A percentile compares a stretch with the other conserved stretches of the same genome.
Conservation (phyloP, 495 filamentous ascomycete genomes). For the Penicillium cinerascens region DNA sequence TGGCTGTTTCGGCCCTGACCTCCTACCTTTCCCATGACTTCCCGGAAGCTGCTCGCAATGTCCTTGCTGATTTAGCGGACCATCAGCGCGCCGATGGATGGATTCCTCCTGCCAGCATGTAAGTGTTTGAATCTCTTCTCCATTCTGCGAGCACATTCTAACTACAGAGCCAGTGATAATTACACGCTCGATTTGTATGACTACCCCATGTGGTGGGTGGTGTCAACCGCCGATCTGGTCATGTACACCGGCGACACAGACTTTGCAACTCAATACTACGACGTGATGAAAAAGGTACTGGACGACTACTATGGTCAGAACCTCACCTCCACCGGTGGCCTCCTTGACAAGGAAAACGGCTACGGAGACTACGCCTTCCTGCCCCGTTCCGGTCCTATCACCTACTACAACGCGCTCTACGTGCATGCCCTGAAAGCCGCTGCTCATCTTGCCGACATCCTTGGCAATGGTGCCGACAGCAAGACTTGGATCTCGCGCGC, state of each 20-base stretch:
- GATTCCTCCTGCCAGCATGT: constrained; percentile 49
- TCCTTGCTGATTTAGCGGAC: constrained; percentile 41
- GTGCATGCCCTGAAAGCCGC: constrained; percentile 39
- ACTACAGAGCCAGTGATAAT: constrained; percentile 23
- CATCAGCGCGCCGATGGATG: constrained; percentile 47
- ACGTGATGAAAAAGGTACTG: constrained; percentile 32
- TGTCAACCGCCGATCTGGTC: constrained; percentile 38
- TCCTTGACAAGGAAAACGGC: constrained; percentile 35
- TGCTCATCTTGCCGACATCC: constrained; percentile 33
- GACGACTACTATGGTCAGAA: constrained; percentile 23
- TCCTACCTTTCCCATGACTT: constrained; percentile 43
- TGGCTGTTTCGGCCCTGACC: constrained; percentile 41
- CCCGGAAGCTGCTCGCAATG: constrained; percentile 32
- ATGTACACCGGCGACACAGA: constrained; percentile 41
- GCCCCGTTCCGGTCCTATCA: constrained; percentile 38
- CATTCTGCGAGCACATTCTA: background rate
- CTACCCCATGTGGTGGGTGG: constrained; percentile 48
- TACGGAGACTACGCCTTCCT: constrained; percentile 51
- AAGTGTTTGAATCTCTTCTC: background rate
- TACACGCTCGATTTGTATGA: constrained; percentile 45
- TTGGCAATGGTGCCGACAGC: constrained; percentile 26
- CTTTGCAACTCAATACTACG: constrained; percentile 29
- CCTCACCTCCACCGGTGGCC: constrained; percentile 18
- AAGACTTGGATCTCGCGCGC: constrained; percentile 35
- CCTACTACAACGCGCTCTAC: constrained; percentile 49